Evolutionary conservation across 345 rosid genomes (phyloP), one percentile per base, ranked within the genome.

Genomic region (Euphorbia peplus): DNA sequence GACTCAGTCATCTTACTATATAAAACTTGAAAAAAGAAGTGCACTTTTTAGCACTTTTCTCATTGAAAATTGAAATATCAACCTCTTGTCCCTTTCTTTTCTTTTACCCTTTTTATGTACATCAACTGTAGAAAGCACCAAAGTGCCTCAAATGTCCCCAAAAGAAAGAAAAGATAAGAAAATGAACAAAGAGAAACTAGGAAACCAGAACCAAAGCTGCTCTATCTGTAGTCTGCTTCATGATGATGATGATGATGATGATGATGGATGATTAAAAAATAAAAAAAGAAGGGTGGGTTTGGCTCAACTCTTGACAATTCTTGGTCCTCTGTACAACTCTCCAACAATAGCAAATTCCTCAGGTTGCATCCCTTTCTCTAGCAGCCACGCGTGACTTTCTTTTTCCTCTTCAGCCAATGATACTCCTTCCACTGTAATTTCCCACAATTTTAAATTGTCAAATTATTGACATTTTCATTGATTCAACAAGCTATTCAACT

Each of bases 341-440:
- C 84, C 83, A 21, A 74, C 80, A n/a, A 88, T 83, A 15, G 59
- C 47, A 50, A 84, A 79, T 21, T 86, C 97, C 26, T 77, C 83
- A 2, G 91, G 96, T 3, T 65, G 92, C 11, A 67, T 76, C 59
- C 78, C 64, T 84, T 75, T 83, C 75, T 92, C 92, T 64, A 81
- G 80, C 30, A 95, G 91, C 98, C 97, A 92, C 13, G 91, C 93
- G 73, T 78, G 57, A 12, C 79, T 69, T 72, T 81, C 80, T 64
- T 50, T 77, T 64, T 86, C 88, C 69, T 83, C 92, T 69, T 83
- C 95, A 7, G 82, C 68, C 16, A 79, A 63, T 2, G 83, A 71
- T 18, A 79, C 72, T 1, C 76, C 86, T 12, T 71, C 91, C 8
- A 70, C 91, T 80, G 83, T 50, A 39, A 39, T 32, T 64, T 24